A percentile compares a stretch with the other conserved stretches of the same genome.
Conservation (phyloP, 257 asterid species). For the Primulina eburnea region DNA sequence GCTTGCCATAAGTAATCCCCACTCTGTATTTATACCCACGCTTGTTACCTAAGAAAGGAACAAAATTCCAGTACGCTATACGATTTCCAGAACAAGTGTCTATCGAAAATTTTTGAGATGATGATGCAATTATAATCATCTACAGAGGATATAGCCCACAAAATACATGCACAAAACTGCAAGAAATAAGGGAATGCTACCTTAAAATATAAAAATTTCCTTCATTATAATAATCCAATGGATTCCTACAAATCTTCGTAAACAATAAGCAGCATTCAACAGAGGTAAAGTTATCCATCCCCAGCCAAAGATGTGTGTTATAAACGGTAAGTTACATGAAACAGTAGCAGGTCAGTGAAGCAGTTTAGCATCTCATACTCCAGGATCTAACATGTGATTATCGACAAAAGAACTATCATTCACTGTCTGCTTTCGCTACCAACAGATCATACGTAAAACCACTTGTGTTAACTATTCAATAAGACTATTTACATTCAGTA, state of each 20-base stretch:
- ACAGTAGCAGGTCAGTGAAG: background rate
- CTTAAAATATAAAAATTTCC: background rate
- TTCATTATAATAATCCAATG: background rate
- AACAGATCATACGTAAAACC: no score
- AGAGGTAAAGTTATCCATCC: background rate
- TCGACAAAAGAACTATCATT: no score
- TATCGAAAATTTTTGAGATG: background rate
- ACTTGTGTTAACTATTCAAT: no score
- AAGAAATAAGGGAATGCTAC: background rate
- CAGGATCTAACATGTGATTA: no score
- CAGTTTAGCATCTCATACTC: background rate
- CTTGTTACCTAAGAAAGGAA: constrained; percentile 63
- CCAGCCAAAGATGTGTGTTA: constrained; percentile 5
- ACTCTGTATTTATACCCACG: constrained; percentile 93
- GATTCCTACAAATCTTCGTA: constrained; percentile 3
- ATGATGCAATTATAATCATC: background rate
- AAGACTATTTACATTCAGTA: no score
- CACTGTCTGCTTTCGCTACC: no score
- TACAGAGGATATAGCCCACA: background rate
- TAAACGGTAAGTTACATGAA: background rate
- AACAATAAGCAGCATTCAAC: constrained; percentile 10
- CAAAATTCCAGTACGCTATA: constrained; percentile 11
- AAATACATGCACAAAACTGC: background rate
- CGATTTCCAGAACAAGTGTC: constrained; percentile 5
- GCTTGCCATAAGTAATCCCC: constrained; percentile 98